Evolutionary conservation across 2,329 filamentous ascomycete genomes (phyloP), one percentile per base, ranked within the genome.

Genomic region (Phaeosphaeriaceae sp.): DNA sequence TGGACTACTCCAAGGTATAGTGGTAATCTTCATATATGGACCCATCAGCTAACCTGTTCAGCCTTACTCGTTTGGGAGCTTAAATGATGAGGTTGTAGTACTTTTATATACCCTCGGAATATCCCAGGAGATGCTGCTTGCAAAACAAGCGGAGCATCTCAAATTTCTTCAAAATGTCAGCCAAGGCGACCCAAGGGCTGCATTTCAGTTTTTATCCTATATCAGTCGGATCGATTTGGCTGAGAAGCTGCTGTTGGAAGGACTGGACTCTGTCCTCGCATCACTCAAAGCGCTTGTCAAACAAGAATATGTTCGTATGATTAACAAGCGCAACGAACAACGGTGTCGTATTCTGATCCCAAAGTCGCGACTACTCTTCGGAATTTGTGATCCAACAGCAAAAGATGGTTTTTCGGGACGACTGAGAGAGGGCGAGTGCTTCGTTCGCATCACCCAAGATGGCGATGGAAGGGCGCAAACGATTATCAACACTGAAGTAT

Each of bases 31-130:
- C 21, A 12, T 36, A 7, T n/a, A n/a, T n/a, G n/a, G n/a, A n/a
- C 30, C 15, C 29, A 15, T 37, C 11, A 36, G 46, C 52, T 17
- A 56, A 35, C 17, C 17, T 13, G 15, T 33, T 18, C 33, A 75
- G 72, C 74, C 76, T 2, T 77, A 76, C 54, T 53, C 61, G 11
- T 76, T 71, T 48, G 75, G 74, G 3, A 65, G 63, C 47, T 64
- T 77, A 3, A 78, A 78, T 51, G 76, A 78, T 46, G 74, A 78
- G 48, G 64, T 73, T 1, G 58, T 77, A n/a, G 46, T 77, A 1
- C 66, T 78, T 3, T 56, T 77, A 9, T 61, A 74, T 46, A 53
- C 70, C 5, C 59, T 78, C 4, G 73, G 74, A 1, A 67, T 77
- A 5, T 53, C 64, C 1, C 48, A 52, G 17, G 56, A 63, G 4